A percentile compares a stretch with the other conserved stretches of the same genome.
phyloP scores from a whole-genome alignment of 305 asterid genomes.

The Fraxinus angustifolia region DNA sequence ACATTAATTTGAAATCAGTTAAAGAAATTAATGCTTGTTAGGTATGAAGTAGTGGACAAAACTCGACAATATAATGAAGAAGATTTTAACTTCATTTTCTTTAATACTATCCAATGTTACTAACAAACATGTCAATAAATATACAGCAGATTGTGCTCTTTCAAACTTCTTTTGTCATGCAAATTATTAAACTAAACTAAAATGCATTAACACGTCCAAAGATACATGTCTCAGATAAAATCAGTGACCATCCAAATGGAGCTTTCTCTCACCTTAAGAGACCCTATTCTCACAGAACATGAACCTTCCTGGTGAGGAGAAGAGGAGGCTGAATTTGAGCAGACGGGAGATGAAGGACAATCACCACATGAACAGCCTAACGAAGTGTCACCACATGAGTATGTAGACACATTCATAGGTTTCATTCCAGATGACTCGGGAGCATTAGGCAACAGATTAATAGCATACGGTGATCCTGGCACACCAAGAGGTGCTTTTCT shows the following conservation, averaged over 20 bases:
- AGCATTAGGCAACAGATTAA: slow-evolving; percentile 63
- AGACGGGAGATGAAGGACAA: slow-evolving; percentile 78
- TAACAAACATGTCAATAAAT: not conserved
- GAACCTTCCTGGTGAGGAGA: slow-evolving; percentile 60
- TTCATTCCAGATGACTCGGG: slow-evolving; percentile 76
- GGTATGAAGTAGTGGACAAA: not conserved
- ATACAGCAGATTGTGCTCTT: not conserved
- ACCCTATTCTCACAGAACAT: slow-evolving; percentile 81
- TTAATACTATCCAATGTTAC: not conserved
- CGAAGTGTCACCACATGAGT: slow-evolving; percentile 87
- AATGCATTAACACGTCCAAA: not conserved
- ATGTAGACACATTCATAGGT: slow-evolving; percentile 81
- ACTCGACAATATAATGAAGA: not conserved
- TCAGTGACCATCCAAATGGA: slow-evolving; percentile 7
- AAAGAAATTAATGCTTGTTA: not conserved
- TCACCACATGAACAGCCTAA: slow-evolving; percentile 99
- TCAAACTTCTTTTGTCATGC: not conserved
- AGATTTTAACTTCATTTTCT: not conserved
- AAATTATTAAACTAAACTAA: not conserved
- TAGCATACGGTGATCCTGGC: slow-evolving; percentile 93
- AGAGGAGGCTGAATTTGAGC: slow-evolving; percentile 63
- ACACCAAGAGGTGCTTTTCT: slow-evolving; percentile 59
- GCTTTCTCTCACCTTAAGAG: slow-evolving; percentile 60
- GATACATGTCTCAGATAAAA: slow-evolving; percentile 5
- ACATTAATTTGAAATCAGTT: slow-evolving; percentile 9